A percentile compares a stretch with the other conserved stretches of the same genome.
Conservation (phyloP, 2,329 filamentous ascomycete genomes). For the Lasiodiplodia sp. region DNA sequence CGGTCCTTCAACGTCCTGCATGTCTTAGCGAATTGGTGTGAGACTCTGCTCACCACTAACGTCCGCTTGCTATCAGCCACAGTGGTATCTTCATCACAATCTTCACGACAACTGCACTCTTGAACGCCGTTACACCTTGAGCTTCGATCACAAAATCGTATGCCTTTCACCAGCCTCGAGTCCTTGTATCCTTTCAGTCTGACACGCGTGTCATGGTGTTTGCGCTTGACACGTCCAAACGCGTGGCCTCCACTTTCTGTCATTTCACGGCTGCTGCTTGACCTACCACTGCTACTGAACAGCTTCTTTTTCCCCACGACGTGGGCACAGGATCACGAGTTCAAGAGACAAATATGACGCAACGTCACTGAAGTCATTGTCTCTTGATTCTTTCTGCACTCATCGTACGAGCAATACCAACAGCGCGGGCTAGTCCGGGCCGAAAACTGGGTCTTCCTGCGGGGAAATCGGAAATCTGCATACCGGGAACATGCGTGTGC, state of each 20-base stretch:
- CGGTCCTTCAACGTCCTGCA: slow-evolving; percentile 11
- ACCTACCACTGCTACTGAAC: not conserved
- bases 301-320: not conserved
- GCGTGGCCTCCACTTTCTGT: not conserved
- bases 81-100: slow-evolving; percentile 9
- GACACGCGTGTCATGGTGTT: not conserved
- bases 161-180: not conserved
- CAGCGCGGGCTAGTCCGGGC: not conserved
- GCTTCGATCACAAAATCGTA: not conserved
- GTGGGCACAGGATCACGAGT: not conserved
- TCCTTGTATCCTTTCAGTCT: not conserved
- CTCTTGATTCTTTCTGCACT: slow-evolving; percentile 7
- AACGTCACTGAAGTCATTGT: not conserved
- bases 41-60: not conserved
- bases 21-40: slow-evolving; percentile 15
- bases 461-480: slow-evolving; percentile 10
- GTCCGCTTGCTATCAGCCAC: not conserved
- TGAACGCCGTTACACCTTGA: not conserved
- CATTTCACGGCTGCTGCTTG: not conserved
- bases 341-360: not conserved
- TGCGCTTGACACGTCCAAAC: not conserved
- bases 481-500: not conserved
- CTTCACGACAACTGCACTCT: not conserved
- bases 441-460: not conserved
- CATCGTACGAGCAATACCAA: slow-evolving; percentile 13